A percentile compares a stretch with the other conserved stretches of the same genome.
Evolutionary conservation across 2,329 filamentous ascomycete genomes (phyloP).

Genomic region (Neospermospora avenae): DNA sequence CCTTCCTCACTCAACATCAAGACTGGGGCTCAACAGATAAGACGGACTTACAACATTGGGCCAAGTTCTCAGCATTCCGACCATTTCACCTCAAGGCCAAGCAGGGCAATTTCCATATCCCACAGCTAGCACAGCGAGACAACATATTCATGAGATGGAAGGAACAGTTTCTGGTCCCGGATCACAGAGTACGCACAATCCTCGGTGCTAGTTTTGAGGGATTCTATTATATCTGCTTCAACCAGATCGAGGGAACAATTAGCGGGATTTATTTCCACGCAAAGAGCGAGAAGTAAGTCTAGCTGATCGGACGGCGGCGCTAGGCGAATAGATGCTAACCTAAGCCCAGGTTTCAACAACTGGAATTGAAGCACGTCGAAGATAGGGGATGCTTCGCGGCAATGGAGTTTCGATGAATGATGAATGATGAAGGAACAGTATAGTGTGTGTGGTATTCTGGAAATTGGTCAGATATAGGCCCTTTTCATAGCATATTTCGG

Average conservation of each 20-base stretch:
- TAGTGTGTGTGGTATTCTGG: constrained; percentile 19
- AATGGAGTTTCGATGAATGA: constrained; percentile 78
- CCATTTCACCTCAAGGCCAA: constrained; percentile 62
- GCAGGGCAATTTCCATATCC: constrained; percentile 56
- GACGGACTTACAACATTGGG: constrained; percentile 91
- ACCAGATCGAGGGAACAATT: constrained; percentile 81
- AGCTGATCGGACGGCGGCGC: neutral
- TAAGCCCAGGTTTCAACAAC: constrained; percentile 75
- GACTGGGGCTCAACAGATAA: constrained; percentile 91
- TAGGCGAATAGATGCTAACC: neutral
- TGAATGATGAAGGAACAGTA: constrained; percentile 36
- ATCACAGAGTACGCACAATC: constrained; percentile 88
- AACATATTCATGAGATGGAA: constrained; percentile 99
- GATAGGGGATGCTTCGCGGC: constrained; percentile 80
- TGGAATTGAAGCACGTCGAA: constrained; percentile 84
- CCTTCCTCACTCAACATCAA: constrained; percentile 85
- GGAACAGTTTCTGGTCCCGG: constrained; percentile 93
- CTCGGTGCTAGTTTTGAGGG: constrained; percentile 95
- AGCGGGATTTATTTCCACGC: constrained; percentile 97
- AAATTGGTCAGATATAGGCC: constrained; percentile 8
- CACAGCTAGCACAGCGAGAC: constrained; percentile 75
- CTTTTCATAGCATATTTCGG: constrained; percentile 4
- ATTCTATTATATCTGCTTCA: constrained; percentile 99
- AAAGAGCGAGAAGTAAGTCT: constrained; percentile 89
- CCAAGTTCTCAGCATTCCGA: constrained; percentile 81